These are phyloP conservation scores for Epichloe aotearoae DNA, from an alignment of 2,329 filamentous ascomycete genomes.

Conservation along the genomic window DNA sequence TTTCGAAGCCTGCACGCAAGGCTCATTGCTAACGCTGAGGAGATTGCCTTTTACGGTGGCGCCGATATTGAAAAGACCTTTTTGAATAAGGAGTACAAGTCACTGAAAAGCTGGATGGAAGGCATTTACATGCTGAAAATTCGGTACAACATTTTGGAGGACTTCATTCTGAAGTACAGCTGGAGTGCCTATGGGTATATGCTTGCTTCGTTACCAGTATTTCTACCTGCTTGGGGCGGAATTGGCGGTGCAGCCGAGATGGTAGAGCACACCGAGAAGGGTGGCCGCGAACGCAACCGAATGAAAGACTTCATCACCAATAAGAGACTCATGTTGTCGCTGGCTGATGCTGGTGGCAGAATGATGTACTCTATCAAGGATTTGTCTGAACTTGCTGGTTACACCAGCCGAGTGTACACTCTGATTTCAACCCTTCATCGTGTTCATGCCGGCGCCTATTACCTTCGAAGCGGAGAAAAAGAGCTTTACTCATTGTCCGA, in stretches of 20 bases:
- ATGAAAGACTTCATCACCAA: constrained; percentile 99
- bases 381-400: constrained; percentile 84
- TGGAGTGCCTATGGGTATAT: constrained; percentile 98
- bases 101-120: constrained; percentile 94
- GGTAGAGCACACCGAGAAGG: constrained; percentile 33
- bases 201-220: constrained; percentile 82
- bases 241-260: constrained; percentile 61
- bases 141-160: constrained; percentile 95
- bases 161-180: constrained; percentile 95
- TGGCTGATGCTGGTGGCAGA: constrained; percentile 87
- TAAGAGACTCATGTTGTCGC: constrained; percentile 92
- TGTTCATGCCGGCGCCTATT: constrained; percentile 83
- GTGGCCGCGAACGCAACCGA: constrained; percentile 61
- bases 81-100: constrained; percentile 82
- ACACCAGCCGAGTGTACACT: constrained; percentile 92
- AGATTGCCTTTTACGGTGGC: constrained; percentile 94
- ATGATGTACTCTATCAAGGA: constrained; percentile 99
- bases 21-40: constrained; percentile 91
- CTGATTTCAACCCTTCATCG: constrained; percentile 89
- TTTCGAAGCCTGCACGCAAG: constrained; percentile 85
- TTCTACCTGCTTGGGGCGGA: constrained; percentile 88
- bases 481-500: constrained; percentile 86
- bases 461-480: constrained; percentile 48
- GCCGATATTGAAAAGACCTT: constrained; percentile 92
- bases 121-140: constrained; percentile 96